Percentiles rank a stretch among this genome's conserved stretches.
Evolutionary conservation across 768 basidiomycete genomes (phyloP).

Genomic region (Amanita polypyramis): DNA sequence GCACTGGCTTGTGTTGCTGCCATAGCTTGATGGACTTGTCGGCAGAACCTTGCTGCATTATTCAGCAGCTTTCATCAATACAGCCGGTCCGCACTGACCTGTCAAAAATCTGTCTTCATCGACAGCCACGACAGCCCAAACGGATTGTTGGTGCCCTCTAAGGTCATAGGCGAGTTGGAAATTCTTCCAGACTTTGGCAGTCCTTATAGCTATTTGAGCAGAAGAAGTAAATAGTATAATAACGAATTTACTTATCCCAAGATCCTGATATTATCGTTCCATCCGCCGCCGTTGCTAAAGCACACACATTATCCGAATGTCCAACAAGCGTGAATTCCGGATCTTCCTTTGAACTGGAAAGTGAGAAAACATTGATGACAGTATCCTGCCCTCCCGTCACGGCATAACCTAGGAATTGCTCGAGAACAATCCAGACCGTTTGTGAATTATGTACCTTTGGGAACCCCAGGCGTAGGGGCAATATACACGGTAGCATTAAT

Average conservation of each 20-base stretch:
- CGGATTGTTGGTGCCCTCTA: slow-evolving; percentile 80
- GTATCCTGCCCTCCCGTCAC: slow-evolving; percentile 87
- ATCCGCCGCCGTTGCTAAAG: slow-evolving; percentile 57
- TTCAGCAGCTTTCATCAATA: background rate
- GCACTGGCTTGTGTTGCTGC: slow-evolving; percentile 62
- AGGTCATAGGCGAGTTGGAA: slow-evolving; percentile 66
- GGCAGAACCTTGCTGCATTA: slow-evolving; percentile 57
- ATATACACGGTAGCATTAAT: slow-evolving; percentile 79
- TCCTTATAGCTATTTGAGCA: slow-evolving; percentile 34
- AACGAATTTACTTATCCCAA: slow-evolving; percentile 77
- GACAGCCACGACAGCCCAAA: slow-evolving; percentile 85
- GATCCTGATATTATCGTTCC: slow-evolving; percentile 88
- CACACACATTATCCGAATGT: slow-evolving; percentile 85
- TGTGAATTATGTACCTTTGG: slow-evolving; percentile 42
- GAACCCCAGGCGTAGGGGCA: slow-evolving; percentile 53
- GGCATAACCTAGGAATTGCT: slow-evolving; percentile 53
- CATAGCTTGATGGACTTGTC: slow-evolving; percentile 92
- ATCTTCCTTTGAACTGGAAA: slow-evolving; percentile 47
- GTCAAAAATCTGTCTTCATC: slow-evolving; percentile 73
- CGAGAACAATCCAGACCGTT: slow-evolving; percentile 7
- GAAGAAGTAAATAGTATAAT: background rate
- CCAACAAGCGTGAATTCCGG: slow-evolving; percentile 80
- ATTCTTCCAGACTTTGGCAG: slow-evolving; percentile 89
- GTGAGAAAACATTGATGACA: slow-evolving; percentile 74
- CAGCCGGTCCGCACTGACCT: slow-evolving; percentile 30